Base-by-base conservation (phyloP, 805 yeast species). In the Saccharomycopsis babjevae region DNA sequence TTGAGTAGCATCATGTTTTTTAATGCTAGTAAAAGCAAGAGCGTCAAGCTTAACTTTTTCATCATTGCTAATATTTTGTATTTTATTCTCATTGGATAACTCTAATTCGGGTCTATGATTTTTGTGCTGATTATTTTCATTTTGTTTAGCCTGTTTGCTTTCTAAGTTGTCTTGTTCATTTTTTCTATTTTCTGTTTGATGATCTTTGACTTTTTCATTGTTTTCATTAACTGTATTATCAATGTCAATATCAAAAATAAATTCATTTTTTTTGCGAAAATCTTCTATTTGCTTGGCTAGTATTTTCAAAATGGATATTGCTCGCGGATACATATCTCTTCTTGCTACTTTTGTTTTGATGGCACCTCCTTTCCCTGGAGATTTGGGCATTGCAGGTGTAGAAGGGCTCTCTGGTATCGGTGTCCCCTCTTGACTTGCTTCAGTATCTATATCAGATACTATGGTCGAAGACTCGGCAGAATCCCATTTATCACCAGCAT, bases 281-380 rank as follows among this genome's bases (percentile, higher is more conserved):
- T 55, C 66, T 11, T 61, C 66, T 54, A 63, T 61, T 8, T 61
- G 64, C 18, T 56, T 56, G 15, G 57, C 52, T 18, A 63, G 36
- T 22, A 56, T 6, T 40, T 64, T 64, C 40, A 61, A 38, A 13
- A 62, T 58, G 20, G 63, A 61, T 11, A 69, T 42, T 1, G 72
- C 74, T 54, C 68, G 62, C 1, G 77, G 77, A 6, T 78, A 69
- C 5, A 80, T 74, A 63, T 80, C 84, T 56, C 80, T 71, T 63
- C 80, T 72, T 1, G 83, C 83, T 57, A 80, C 81, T 58, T 74
- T 76, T 0, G 72, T 58, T 59, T 78, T 77, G 32, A 71, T 73
- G 22, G 65, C 59, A 0, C 74, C 68, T 7, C 73, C 32, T 38
- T 57, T 52, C 7, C 56, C 56, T 16, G 57, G 57, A 18, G 30